These are phyloP conservation scores for Fusarium vanettenii DNA, from an alignment of 2,329 filamentous ascomycete genomes.

Conservation along the genomic window DNA sequence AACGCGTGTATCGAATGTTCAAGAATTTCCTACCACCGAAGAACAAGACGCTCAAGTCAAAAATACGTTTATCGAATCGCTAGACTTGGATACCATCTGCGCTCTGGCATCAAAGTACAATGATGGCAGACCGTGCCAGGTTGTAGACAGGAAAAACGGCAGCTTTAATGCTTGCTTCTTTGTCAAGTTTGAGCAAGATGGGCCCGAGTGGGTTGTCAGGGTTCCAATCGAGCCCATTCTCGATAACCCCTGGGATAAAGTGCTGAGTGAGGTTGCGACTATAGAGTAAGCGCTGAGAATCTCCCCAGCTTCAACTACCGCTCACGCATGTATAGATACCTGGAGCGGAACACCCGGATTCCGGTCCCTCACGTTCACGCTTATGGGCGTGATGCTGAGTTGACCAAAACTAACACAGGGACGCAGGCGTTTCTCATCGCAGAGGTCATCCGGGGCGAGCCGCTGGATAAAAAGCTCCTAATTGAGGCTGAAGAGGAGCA, in stretches of 20 bases:
- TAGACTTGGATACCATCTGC: slow-evolving; percentile 32
- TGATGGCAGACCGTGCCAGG: slow-evolving; percentile 25
- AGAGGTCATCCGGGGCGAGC: slow-evolving; percentile 33
- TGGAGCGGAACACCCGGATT: slow-evolving; percentile 35
- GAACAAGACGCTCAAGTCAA: slow-evolving; percentile 6
- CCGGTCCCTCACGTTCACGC: slow-evolving; percentile 36
- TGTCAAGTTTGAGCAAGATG: slow-evolving; percentile 28
- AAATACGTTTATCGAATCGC: slow-evolving; percentile 37
- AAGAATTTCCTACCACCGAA: slow-evolving; percentile 20
- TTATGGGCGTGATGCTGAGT: slow-evolving; percentile 28
- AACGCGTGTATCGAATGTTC: not conserved
- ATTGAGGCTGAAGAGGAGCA: slow-evolving; percentile 7
- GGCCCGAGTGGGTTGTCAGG: slow-evolving; percentile 36
- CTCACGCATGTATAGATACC: slow-evolving; percentile 28
- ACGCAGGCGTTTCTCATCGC: slow-evolving; percentile 36
- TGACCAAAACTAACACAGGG: not conserved
- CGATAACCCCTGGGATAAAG: slow-evolving; percentile 39
- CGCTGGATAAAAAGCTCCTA: slow-evolving; percentile 29
- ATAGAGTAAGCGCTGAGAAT: slow-evolving; percentile 25
- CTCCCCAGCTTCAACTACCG: not conserved
- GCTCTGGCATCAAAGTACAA: slow-evolving; percentile 36
- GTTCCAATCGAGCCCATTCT: slow-evolving; percentile 39
- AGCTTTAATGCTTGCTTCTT: slow-evolving; percentile 43
- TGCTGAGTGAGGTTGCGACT: slow-evolving; percentile 43
- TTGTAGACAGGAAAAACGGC: slow-evolving; percentile 30